phyloP scores from a whole-genome alignment of 306 rosid species.

The Vigna unguiculata region DNA sequence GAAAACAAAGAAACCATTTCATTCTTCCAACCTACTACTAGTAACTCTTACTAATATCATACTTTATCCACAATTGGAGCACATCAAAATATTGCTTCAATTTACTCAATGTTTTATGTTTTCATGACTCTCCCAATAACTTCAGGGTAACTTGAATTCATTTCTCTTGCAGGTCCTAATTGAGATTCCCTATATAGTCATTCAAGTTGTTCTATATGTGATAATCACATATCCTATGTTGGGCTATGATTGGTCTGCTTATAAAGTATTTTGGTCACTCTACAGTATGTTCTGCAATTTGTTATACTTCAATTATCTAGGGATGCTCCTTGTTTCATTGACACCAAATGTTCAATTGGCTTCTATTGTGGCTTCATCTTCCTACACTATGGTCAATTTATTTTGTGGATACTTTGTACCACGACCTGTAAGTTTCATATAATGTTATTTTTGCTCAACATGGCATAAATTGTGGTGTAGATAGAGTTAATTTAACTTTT shows the following conservation, averaged over 20 bases:
- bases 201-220: conserved; percentile 54
- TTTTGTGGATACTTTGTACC: conserved; percentile 71
- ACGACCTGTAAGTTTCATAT: conserved; percentile 54
- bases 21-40: no score
- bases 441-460: neutral
- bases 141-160: conserved; percentile 16
- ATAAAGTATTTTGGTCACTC: conserved; percentile 71
- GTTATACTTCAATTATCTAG: conserved; percentile 62
- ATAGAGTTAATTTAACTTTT: no score
- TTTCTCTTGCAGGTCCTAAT: conserved; percentile 57
- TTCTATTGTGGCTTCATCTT: conserved; percentile 56
- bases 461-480: no score
- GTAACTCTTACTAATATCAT: neutral
- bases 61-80: neutral
- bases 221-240: conserved; percentile 73
- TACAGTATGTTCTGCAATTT: conserved; percentile 61
- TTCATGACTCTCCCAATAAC: neutral
- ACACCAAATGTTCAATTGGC: conserved; percentile 73
- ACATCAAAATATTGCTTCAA: neutral
- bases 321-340: conserved; percentile 70
- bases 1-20: neutral
- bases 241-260: conserved; percentile 56
- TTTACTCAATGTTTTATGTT: neutral
- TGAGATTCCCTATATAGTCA: conserved; percentile 67
- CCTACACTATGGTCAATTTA: conserved; percentile 59